Conservation (phyloP, 352 stramenopile species). For the Bremia lactucae region DNA sequence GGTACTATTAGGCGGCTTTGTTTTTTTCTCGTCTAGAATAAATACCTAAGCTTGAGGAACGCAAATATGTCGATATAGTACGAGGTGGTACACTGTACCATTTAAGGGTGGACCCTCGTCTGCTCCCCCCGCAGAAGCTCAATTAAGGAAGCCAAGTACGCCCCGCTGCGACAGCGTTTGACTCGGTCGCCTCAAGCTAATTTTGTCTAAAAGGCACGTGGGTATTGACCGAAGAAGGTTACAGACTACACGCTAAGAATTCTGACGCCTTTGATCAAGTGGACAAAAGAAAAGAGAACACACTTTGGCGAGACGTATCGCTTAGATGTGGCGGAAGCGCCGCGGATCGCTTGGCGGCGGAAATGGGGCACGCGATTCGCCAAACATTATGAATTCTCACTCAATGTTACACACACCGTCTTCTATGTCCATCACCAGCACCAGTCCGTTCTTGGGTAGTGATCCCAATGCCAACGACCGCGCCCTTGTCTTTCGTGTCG, state of each 20-base stretch:
- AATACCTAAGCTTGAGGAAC: no score
- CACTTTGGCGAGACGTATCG: not conserved
- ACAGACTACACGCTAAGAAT: not conserved
- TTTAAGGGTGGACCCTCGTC: conserved; percentile 8
- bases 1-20: no score
- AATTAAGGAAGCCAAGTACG: conserved; percentile 7
- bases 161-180: conserved; percentile 2
- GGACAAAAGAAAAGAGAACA: not conserved
- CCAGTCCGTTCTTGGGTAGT: conserved; percentile 41
- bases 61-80: no score
- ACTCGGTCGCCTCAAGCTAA: not conserved
- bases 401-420: conserved; percentile 32
- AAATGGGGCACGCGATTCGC: conserved; percentile 23
- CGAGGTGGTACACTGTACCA: conserved; percentile 17
- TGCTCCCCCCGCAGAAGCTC: conserved; percentile 11
- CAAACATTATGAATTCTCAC: conserved; percentile 19
- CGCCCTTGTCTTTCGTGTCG: conserved; percentile 57
- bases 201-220: not conserved
- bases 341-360: conserved; percentile 34
- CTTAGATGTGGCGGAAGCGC: conserved; percentile 44
- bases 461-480: conserved; percentile 45
- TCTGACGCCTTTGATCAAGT: conserved; percentile 14
- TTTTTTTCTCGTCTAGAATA: no score
- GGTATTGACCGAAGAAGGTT: not conserved
- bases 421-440: conserved; percentile 30